Evolutionary conservation across 441 rosid species (phyloP), one percentile per base, ranked within the genome.

Genomic region (Gossypium trilobum): DNA sequence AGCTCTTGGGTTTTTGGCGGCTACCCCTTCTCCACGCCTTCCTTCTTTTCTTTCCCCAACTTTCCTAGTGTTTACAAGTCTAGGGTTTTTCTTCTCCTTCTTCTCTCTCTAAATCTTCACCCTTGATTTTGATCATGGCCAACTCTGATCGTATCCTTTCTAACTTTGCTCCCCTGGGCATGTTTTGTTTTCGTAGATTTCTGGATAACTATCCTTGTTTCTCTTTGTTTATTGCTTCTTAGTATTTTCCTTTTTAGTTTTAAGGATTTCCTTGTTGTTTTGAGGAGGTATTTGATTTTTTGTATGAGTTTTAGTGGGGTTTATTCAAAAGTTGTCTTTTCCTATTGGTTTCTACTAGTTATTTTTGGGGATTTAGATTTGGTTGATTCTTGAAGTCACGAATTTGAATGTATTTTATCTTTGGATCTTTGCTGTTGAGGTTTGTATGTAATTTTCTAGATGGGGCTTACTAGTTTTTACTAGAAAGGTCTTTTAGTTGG

Each of bases 111-210:
- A 55, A 66, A 14, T 27, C 58, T 27, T n/a, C 8, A 14, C 76
- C 78, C 70, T 78, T 62, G 1, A 60, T 71, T 52, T 23, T 56
- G 1, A 59, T 31, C 79, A 77, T 87, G 91, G 78, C 79, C 33
- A 79, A 83, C 22, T 78, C 90, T 68, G 90, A 87, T 78, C 85
- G 87, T 79, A 81, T 85, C 87, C 80, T 66, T 78, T 10, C 80
- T 61, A 42, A 50, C 74, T 84, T 80, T 63, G 75, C 82, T 82
- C 82, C 78, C 73, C 79, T 81, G 74, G 87, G 82, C 79, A 77
- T 77, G 81, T 73, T 71, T 74, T 50, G 55, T 60, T 73, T 54
- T 4, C 44, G 36, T 57, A 57, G 62, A 57, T 23, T 57, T 57
- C 3, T 57, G 14, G 62, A 57, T 57, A 14, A 8, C 50, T 48